Base-by-base conservation (phyloP, 345 rosid species). In the Sonneratia caseolaris region DNA sequence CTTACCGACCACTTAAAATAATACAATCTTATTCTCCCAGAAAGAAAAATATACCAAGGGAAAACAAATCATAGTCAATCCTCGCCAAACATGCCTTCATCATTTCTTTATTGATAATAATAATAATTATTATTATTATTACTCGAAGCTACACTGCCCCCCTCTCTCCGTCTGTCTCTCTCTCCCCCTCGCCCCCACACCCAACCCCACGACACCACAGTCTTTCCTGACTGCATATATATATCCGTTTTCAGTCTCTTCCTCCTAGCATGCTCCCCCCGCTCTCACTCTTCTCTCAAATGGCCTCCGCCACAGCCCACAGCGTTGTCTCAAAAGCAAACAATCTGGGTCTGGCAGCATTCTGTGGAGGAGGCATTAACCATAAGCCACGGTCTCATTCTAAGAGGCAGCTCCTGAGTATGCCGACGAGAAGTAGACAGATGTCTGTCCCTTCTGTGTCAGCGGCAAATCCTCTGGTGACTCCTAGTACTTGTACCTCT, bases 81-180 rank as follows among this genome's bases (percentile, higher is more conserved):
- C 73, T 70, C 73, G 73, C 73, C 73, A 53, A 70, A 70, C 73
- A 70, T 70, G 43, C 73, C 48, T 56, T 56, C 56, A 36, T 27
- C 48, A 40, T 70, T 70, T 48, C 15, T 70, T 49, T 56, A 51
- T 4, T 47, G 8, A 53, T 36, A 1, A 53, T 21, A 1, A 53
- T 21, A 19, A 18, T 49, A 1, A 53, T 21, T 3, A 53, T 21
- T 53, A 18, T 49, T 18, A 49, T 14, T 1, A 14, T 13, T 21
- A 19, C 37, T 22, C 16, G 2, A 42, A 61, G 6, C 2, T 27
- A 57, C 64, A 57, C 64, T 57, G n/a, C 12, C 18, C 59, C 5
- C n/a, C 24, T 18, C 24, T 21, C 59, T 18, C 66, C 7, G 38
- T 10, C 27, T 61, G 12, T 22, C 15, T 32, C 18, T 22, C 37